Base-by-base conservation (phyloP, 768 basidiomycete species). In the Tylopilus felleus region DNA sequence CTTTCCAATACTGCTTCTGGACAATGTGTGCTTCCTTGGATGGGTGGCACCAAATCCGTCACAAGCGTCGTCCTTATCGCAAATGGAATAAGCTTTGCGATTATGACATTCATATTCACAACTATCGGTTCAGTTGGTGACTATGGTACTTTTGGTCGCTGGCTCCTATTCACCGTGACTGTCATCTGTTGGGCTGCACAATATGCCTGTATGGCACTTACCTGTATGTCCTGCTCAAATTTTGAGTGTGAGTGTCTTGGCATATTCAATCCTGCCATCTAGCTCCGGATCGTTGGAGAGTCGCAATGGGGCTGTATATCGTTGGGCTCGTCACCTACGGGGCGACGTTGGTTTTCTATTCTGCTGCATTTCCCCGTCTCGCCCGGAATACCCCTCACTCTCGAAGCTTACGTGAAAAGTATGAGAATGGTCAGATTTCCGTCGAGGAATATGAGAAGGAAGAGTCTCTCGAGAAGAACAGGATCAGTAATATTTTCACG, bases 31-130 rank as follows among this genome's bases (percentile, higher is more conserved):
- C 70, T 93, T 39, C 88, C 86, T 0, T 92, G 90, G 90, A 80
- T 74, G 9, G 74, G 78, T 17, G 85, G 88, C 3, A 85, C 85
- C 4, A 90, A 88, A 67, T 70, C 85, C 3, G 83, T 93, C 35
- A 80, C 85, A 12, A 88, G 89, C 41, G 72, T 92, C 27, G 83
- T 92, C n/a, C 74, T 93, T 13, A 72, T 92, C 19, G 80, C 89
- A 0, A 91, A 88, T 44, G 89, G 90, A 1, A 72, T 85, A 48
- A 83, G 83, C 62, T 93, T 91, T 57, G 86, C 86, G 12, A 73
- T 89, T 17, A 90, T 92, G 88, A 90, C 90, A 0, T 57, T 79
- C 29, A 81, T 92, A 44, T 90, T 93, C 71, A 93, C 90, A 2
- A 90, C 88, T 0, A 82, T 93, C 39, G 83, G 85, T 12, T 73